These are phyloP conservation scores for Verticillium isaacii DNA, from an alignment of 2,329 filamentous ascomycete species.

Conservation along the genomic window DNA sequence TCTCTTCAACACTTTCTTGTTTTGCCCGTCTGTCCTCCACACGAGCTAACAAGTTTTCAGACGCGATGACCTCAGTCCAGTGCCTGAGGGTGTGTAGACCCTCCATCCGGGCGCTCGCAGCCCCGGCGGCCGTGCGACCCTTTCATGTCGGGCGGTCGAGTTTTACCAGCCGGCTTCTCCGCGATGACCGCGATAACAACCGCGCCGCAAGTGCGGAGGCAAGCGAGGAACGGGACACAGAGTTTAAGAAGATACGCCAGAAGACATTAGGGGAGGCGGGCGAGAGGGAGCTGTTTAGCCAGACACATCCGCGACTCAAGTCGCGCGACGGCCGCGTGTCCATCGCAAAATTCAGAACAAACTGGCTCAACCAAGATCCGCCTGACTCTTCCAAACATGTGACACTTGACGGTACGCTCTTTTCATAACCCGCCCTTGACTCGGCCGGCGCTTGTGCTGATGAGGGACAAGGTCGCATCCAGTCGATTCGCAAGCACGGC, in stretches of 20 bases:
- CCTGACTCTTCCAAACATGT: background rate
- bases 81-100: slow-evolving; percentile 25
- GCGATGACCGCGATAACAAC: slow-evolving; percentile 1
- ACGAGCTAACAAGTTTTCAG: slow-evolving; percentile 12
- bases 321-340: slow-evolving; percentile 8
- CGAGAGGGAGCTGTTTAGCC: slow-evolving; percentile 5
- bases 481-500: slow-evolving; percentile 65
- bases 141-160: slow-evolving; percentile 8
- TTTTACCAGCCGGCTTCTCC: slow-evolving; percentile 7
- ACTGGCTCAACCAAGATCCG: background rate
- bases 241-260: slow-evolving; percentile 10
- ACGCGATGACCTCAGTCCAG: slow-evolving; percentile 29
- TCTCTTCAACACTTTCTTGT: slow-evolving; percentile 7
- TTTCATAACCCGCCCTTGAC: background rate
- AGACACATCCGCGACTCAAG: slow-evolving; percentile 12
- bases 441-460: slow-evolving; percentile 20
- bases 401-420: slow-evolving; percentile 20
- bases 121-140: slow-evolving; percentile 1
- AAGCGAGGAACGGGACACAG: slow-evolving; percentile 2
- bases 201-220: background rate
- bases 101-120: slow-evolving; percentile 12
- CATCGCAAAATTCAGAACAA: slow-evolving; percentile 10
- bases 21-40: slow-evolving; percentile 15
- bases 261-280: slow-evolving; percentile 5
- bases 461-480: slow-evolving; percentile 59